These are phyloP conservation scores for Xylariaceae sp. DNA, from an alignment of 2,329 filamentous ascomycete genomes.

Conservation along the genomic window DNA sequence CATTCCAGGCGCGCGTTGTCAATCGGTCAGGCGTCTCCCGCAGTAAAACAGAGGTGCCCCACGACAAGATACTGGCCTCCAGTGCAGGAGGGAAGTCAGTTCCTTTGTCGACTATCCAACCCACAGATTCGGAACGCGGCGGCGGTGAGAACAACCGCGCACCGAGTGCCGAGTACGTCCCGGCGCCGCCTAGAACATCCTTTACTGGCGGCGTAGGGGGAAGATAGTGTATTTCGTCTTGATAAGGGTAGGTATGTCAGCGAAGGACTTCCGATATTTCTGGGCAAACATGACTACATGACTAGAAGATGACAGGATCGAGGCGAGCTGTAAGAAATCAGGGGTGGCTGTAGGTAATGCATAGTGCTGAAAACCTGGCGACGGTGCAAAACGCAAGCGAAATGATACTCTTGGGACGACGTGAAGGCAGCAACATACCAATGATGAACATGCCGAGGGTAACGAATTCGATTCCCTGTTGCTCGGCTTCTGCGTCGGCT, in stretches of 20 bases:
- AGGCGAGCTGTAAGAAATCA: neutral
- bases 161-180: conserved; percentile 79
- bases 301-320: neutral
- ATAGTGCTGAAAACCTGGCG: neutral
- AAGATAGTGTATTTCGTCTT: conserved; percentile 87
- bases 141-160: conserved; percentile 79
- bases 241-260: conserved; percentile 18
- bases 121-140: conserved; percentile 60
- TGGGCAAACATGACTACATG: too few species aligned
- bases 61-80: conserved; percentile 58
- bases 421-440: conserved; percentile 42
- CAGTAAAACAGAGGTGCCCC: conserved; percentile 69
- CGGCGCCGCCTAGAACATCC: conserved; percentile 82
- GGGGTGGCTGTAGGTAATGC: neutral
- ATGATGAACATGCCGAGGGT: conserved; percentile 71
- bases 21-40: conserved; percentile 60
- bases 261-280: neutral
- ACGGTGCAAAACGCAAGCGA: neutral
- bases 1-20: conserved; percentile 91
- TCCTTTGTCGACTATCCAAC: conserved; percentile 88
- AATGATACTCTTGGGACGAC: neutral
- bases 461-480: conserved; percentile 56
- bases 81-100: conserved; percentile 74
- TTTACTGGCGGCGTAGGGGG: conserved; percentile 62
- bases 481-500: conserved; percentile 21